Evolutionary conservation across 371 early-diverging fungal species (phyloP).

Genomic region (Apophysomyces ossiformis): DNA sequence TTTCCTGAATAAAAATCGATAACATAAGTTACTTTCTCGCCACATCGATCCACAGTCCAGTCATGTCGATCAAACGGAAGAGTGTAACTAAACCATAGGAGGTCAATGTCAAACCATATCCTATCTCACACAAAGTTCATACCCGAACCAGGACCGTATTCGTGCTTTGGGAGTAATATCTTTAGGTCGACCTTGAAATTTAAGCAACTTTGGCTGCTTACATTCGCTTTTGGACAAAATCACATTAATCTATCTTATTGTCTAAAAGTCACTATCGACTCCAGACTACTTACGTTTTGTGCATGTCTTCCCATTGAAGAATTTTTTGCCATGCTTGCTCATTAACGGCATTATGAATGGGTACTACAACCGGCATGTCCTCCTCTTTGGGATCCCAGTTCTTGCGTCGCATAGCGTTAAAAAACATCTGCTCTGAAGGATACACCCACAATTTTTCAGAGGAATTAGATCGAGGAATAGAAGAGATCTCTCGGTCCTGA

Average conservation of each 20-base stretch:
- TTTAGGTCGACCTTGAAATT: conserved; percentile 88
- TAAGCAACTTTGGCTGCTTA: conserved; percentile 74
- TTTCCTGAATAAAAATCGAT: conserved; percentile 94
- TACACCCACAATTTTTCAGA: conserved; percentile 86
- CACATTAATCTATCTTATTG: background rate
- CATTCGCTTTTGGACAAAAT: conserved; percentile 46
- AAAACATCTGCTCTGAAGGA: conserved; percentile 94
- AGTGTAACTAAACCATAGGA: conserved; percentile 45
- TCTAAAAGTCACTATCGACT: conserved; percentile 9
- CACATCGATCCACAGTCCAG: conserved; percentile 96
- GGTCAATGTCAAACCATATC: conserved; percentile 1
- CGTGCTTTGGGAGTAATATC: conserved; percentile 87
- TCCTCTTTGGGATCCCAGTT: conserved; percentile 83
- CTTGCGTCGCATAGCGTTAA: conserved; percentile 92
- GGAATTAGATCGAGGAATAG: conserved; percentile 72
- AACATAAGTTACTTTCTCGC: conserved; percentile 88
- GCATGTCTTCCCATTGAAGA: conserved; percentile 85
- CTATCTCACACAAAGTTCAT: conserved; percentile 19
- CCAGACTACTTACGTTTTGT: conserved; percentile 49
- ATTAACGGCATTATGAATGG: conserved; percentile 82
- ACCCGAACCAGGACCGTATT: conserved; percentile 73
- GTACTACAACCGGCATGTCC: conserved; percentile 51
- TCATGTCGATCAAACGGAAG: conserved; percentile 97
- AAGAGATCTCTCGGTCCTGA: conserved; percentile 66
- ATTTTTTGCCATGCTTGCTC: conserved; percentile 93